Conservation (phyloP, 129 eudicot genomes). For the Arctium lappa region DNA sequence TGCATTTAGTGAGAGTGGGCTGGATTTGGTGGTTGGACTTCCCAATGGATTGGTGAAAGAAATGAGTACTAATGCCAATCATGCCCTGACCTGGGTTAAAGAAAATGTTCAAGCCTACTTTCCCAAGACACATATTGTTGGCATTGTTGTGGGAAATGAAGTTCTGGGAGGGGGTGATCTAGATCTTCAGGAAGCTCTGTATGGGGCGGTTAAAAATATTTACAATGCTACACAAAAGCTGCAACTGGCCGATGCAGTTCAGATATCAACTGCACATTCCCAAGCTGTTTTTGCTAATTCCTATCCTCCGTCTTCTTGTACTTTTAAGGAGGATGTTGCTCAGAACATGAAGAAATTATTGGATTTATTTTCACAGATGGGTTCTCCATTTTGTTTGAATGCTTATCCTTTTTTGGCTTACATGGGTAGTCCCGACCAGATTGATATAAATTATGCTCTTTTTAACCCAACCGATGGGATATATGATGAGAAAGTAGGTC, state of each 20-base stretch:
- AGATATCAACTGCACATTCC: slow-evolving; percentile 65
- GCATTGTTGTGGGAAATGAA: slow-evolving; percentile 72
- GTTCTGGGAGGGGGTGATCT: slow-evolving; percentile 48
- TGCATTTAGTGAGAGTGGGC: slow-evolving; percentile 69
- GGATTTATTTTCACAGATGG: slow-evolving; percentile 53
- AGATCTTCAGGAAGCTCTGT: slow-evolving; percentile 41
- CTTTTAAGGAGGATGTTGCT: slow-evolving; percentile 41
- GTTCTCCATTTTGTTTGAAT: slow-evolving; percentile 73
- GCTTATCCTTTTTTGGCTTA: slow-evolving; percentile 80
- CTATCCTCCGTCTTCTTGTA: slow-evolving; percentile 69
- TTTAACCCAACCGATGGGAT: slow-evolving; percentile 48
- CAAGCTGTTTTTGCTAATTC: slow-evolving; percentile 57
- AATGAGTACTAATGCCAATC: slow-evolving; percentile 56
- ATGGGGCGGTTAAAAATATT: slow-evolving; percentile 60
- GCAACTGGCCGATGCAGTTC: slow-evolving; percentile 35
- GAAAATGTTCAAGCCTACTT: slow-evolving; percentile 53
- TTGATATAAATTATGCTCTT: slow-evolving; percentile 71
- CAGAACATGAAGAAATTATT: slow-evolving; percentile 64
- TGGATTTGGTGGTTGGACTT: slow-evolving; percentile 73
- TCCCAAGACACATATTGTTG: slow-evolving; percentile 60
- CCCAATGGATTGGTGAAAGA: slow-evolving; percentile 55
- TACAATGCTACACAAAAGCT: slow-evolving; percentile 62
- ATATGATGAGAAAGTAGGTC: slow-evolving; percentile 42
- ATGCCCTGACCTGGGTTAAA: slow-evolving; percentile 67
- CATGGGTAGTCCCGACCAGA: slow-evolving; percentile 48